Evolutionary conservation across 345 rosid genomes (phyloP).

Genomic region (Eucalyptus paniculata): DNA sequence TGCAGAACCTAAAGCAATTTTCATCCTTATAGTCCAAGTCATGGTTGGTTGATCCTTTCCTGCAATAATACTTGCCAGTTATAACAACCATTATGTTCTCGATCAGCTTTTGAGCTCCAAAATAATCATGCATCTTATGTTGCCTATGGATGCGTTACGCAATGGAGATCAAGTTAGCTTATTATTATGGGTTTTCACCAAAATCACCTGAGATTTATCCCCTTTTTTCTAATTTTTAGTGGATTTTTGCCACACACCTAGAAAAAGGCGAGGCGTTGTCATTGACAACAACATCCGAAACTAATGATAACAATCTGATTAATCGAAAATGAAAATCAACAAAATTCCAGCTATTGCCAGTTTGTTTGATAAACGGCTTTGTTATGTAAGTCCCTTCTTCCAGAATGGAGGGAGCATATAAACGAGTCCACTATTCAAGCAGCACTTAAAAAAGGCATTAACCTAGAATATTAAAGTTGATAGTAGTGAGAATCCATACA

Average conservation of each 20-base stretch:
- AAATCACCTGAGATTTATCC: not conserved
- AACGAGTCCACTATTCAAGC: not conserved
- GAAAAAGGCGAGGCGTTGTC: not conserved
- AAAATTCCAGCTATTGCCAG: not conserved
- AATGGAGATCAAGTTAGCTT: not conserved
- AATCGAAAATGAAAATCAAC: too few relatives aligned
- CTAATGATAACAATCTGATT: not conserved
- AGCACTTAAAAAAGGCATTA: not conserved
- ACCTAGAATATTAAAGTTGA: too few relatives aligned
- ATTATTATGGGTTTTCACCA: not conserved
- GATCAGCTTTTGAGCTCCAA: not conserved
- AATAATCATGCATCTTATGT: not conserved
- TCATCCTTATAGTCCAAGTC: constrained; percentile 59
- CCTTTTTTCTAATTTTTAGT: not conserved
- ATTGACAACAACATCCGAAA: not conserved
- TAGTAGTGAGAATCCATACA: too few relatives aligned
- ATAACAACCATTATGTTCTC: not conserved
- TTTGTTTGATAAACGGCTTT: not conserved
- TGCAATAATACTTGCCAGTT: constrained; percentile 1
- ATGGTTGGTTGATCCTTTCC: constrained; percentile 52
- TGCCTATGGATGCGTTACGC: not conserved
- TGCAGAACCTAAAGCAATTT: constrained; percentile 72
- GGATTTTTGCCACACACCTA: not conserved
- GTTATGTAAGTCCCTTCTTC: not conserved
- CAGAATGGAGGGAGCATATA: not conserved